Evolutionary conservation across 2,329 filamentous ascomycete species (phyloP).

Genomic region (Stemphylium lycopersici): DNA sequence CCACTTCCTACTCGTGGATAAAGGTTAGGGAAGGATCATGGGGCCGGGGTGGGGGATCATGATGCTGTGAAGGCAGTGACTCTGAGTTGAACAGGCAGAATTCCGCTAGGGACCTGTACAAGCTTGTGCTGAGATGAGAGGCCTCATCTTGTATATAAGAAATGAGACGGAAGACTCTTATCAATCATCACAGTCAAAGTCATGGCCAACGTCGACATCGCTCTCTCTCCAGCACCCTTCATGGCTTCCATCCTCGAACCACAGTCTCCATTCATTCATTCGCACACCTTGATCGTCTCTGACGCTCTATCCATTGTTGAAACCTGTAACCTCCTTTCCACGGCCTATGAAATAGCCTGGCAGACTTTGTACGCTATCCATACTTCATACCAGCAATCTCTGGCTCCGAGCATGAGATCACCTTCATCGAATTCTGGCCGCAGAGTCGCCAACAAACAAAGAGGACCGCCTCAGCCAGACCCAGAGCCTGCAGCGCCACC

Average conservation of each 20-base stretch:
- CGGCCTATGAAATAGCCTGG: slow-evolving; percentile 1
- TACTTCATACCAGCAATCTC: background rate
- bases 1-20: slow-evolving; percentile 12
- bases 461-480: slow-evolving; percentile 20
- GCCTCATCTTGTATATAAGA: slow-evolving; percentile 17
- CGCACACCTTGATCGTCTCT: background rate
- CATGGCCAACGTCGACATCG: slow-evolving; percentile 4
- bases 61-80: slow-evolving; percentile 16
- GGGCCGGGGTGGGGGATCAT: slow-evolving; percentile 14
- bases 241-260: background rate
- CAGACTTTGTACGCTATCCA: slow-evolving; percentile 2
- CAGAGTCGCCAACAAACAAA: background rate
- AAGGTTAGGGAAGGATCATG: slow-evolving; percentile 14
- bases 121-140: slow-evolving; percentile 15
- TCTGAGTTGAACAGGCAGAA: slow-evolving; percentile 3
- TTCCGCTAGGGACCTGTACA: slow-evolving; percentile 4
- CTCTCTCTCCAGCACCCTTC: background rate
- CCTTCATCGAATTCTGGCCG: no score
- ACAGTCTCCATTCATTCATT: slow-evolving; percentile 1
- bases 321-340: background rate
- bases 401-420: background rate
- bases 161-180: background rate
- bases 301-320: slow-evolving; percentile 1
- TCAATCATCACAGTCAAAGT: background rate
- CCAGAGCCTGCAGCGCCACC: slow-evolving; percentile 37